Evolutionary conservation across 1,284 basidiomycete genomes (phyloP).

Genomic region (Puccinia horiana): DNA sequence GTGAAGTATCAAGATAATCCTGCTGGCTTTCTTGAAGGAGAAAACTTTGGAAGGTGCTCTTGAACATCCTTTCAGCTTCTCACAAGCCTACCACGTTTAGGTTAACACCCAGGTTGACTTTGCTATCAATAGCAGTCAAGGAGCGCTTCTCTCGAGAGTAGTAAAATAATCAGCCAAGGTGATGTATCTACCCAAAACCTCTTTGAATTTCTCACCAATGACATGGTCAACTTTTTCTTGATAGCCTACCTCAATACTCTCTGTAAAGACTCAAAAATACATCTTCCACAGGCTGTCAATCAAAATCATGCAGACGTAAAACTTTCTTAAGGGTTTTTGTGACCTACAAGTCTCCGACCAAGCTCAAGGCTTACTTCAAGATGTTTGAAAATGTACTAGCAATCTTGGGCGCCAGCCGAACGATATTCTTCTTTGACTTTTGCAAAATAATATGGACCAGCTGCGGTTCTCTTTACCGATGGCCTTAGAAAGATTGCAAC

Average conservation of each 20-base stretch:
- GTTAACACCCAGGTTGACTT: conserved; percentile 96
- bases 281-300: conserved; percentile 79
- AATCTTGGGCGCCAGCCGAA: conserved; percentile 83
- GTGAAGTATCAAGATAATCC: conserved; percentile 68
- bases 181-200: conserved; percentile 88
- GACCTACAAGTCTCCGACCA: conserved; percentile 73
- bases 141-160: conserved; percentile 85
- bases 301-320: conserved; percentile 80
- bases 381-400: conserved; percentile 81
- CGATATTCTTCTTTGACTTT: conserved; percentile 96
- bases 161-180: conserved; percentile 84
- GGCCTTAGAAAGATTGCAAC: conserved; percentile 78
- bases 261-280: conserved; percentile 77
- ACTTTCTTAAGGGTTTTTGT: conserved; percentile 78
- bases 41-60: conserved; percentile 63
- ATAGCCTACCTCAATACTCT: conserved; percentile 86
- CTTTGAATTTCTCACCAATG: conserved; percentile 87
- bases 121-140: conserved; percentile 92
- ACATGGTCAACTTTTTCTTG: conserved; percentile 87
- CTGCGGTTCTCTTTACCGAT: conserved; percentile 80
- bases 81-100: conserved; percentile 77
- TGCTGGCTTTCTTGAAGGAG: conserved; percentile 68
- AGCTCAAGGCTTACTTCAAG: conserved; percentile 79
- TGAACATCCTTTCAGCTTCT: not conserved
- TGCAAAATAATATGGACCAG: conserved; percentile 92